Base-by-base conservation (phyloP, 1,284 basidiomycete species). In the Hemileia vastatrix region DNA sequence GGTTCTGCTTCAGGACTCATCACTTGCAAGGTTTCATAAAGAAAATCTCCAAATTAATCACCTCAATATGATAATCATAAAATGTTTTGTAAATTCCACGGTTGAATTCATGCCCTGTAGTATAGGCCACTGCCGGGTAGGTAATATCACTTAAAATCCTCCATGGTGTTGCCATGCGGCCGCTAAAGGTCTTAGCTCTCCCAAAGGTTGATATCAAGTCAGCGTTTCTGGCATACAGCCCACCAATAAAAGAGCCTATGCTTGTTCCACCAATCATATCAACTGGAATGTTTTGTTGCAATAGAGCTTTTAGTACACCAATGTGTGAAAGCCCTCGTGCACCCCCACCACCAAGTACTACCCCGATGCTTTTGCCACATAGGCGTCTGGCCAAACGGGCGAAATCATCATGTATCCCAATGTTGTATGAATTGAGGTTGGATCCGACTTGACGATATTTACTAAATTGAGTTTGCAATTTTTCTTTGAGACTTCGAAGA, bases 71-170 rank as follows among this genome's bases (percentile, higher is more conserved):
- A 44, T 55, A 61, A 51, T 66, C 69, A 36, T 56, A 32, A 43
- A 54, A 53, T 40, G 2, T 64, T 50, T 67, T 67, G 49, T 67
- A 55, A 47, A 66, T 64, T 49, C 63, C 70, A 51, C 67, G 32
- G 53, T 71, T 71, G 68, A 67, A 70, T 51, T 68, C 67, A 73
- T 83, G 66, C 68, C 91, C 94, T 24, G 95, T 98, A 0, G 94
- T 98, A 77, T 98, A 99, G 2, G 94, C 92, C 47, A 95, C 90
- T 27, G 95, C 84, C 0, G 94, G 95, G 76, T 96, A 98, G 5
- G 94, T 98, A 55, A 97, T 84, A 77, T 97, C 94, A 6, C 90
- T 93, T 55, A 96, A 78, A 58, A 97, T 86, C 53, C 94, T 82
- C 91, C 92, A 96, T 66, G 96, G 84, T 66, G 90, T 94, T 3